Base-by-base conservation (phyloP, 2,329 filamentous ascomycete genomes). In the Diaporthe helianthi region DNA sequence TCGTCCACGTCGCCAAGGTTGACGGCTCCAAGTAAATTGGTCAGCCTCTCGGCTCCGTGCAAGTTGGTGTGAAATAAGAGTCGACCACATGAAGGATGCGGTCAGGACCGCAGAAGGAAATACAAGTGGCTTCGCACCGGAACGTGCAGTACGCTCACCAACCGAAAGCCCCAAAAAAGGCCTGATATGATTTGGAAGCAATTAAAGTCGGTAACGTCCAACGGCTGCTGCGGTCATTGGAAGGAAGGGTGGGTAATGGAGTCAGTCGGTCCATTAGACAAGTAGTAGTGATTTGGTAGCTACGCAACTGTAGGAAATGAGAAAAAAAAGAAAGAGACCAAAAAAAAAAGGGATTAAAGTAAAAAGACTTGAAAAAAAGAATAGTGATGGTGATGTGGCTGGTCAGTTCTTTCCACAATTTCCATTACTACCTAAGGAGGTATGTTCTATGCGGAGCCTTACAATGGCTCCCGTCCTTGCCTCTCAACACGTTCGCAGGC, bases 1-100 rank as follows among this genome's bases (percentile, higher is more conserved):
- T 89, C 81, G 86, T 87, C 84, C 92, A 94, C 87, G 88, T 94
- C 78, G 86, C 92, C 83, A 92, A 93, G 87, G 90, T 91, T 74
- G 92, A 94, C 78, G 87, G 80, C 78, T 79, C 81, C 80, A 84
- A 87, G 76, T 86, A 84, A 80, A 66, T 29, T 38, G 38, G 24
- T 13, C 24, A 51, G 24, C 9, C 33, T 10, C 22, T 58, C 15
- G 49, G 33, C 26, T 22, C 26, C 22, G 44, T 58, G 54, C 60
- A 79, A 47, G 29, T n/a, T 33, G 63, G 33, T 38, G 60, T 60
- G 46, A 52, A 58, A 29, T 12, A 47, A 64, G 61, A 53, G 41
- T 36, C 52, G 33, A 46, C 38, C 52, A 54, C 64, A 33, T 36
- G 51, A 13, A 55, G 29, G 26, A 54, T 63, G 36, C 38, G 55